A percentile compares a stretch with the other conserved stretches of the same genome.
phyloP scores from a whole-genome alignment of 768 basidiomycete genomes.

The Tricholoma sp. region DNA sequence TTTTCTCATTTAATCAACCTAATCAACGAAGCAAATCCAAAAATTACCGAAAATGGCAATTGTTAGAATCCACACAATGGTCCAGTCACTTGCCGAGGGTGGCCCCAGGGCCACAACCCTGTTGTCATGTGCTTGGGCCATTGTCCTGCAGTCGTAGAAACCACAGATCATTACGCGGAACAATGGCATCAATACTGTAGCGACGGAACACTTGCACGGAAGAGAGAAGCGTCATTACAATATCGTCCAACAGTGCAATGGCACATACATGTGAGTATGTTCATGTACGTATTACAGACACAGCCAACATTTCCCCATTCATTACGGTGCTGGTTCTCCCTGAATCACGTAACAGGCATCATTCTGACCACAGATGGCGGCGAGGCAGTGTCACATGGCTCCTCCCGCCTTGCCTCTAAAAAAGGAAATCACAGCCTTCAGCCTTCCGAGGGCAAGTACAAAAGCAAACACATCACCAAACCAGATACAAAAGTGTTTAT shows the following conservation, averaged over 20 bases:
- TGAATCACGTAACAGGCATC: too few relatives aligned
- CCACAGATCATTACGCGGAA: not conserved
- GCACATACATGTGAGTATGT: too few relatives aligned
- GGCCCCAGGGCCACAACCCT: not conserved
- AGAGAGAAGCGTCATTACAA: too few relatives aligned
- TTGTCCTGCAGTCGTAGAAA: not conserved
- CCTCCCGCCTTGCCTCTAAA: not conserved
- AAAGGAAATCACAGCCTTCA: not conserved
- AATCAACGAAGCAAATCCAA: not conserved
- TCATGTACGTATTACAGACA: too few relatives aligned
- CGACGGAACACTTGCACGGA: too few relatives aligned
- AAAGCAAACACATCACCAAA: not conserved
- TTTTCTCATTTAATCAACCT: not conserved
- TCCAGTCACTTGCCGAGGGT: not conserved
- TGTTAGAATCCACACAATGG: not conserved
- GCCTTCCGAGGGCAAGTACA: not conserved
- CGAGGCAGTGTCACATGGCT: too few relatives aligned
- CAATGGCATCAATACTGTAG: not conserved
- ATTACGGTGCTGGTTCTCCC: too few relatives aligned
- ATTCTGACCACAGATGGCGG: too few relatives aligned
- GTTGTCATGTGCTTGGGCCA: not conserved
- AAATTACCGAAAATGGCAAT: not conserved
- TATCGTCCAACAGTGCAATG: not conserved
- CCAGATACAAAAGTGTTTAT: not conserved
- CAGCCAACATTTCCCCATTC: too few relatives aligned